Base-by-base conservation (phyloP, 202 grass and related monocot species). In the Zoysia matrella region DNA sequence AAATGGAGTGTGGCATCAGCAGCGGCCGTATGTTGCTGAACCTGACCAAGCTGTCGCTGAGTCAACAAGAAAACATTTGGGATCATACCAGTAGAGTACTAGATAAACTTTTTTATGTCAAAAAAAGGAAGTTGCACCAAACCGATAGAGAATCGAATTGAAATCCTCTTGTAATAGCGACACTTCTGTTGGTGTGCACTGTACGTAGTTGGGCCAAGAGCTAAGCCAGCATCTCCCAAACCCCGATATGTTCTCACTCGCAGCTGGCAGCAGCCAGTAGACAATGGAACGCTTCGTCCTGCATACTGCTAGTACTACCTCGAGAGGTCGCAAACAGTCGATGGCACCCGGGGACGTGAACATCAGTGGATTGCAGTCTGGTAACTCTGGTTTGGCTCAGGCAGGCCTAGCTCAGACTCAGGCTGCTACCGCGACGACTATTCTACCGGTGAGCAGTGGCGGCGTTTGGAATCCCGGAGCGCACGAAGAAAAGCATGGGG, bases 401-500 rank as follows among this genome's bases (percentile, higher is more conserved):
- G 1, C 30, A 36, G 30, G 30, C 30, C 1, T 8, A 18, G 53
- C 2, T 36, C 30, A 36, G 30, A 36, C 30, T 1, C 30, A 36
- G 14, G 50, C 69, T 40, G 11, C 49, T 61, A 12, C 40, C 0
- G 7, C 39, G 53, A 60, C 30, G 72, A 41, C 52, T 55, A 73
- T 43, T 54, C 50, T 54, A 42, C 70, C 49, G 11, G 11, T 15
- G 36, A 51, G 68, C 75, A 60, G 76, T 67, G 60, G 75, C 68
- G 1, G 60, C 48, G 12, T 63, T 76, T 70, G 85, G 77, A 86
- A 71, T 76, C 84, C 65, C 78, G 78, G 78, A 47, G 78, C 72
- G 43, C 42, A 46, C 45, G 56, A 11, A 39, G 55, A 7, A 43
- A 40, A 13, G 51, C 30, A 36, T 36, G 30, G 30, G 30, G 30